Percentiles rank a stretch among this genome's conserved stretches.
These are phyloP conservation scores for Millerozyma acaciae DNA, from an alignment of 805 yeast genomes.

Conservation along the genomic window DNA sequence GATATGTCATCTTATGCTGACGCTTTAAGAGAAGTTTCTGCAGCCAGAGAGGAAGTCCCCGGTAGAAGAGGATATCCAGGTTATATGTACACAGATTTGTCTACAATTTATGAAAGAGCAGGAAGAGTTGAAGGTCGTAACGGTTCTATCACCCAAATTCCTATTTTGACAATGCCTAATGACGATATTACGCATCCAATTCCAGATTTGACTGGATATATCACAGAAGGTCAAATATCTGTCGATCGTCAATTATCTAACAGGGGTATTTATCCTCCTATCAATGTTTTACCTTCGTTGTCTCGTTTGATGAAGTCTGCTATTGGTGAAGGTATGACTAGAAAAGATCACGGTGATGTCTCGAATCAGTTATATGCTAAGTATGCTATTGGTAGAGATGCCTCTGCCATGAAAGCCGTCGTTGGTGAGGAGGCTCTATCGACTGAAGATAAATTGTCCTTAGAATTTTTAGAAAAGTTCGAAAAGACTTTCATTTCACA, in stretches of 20 bases:
- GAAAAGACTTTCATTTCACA: conserved; percentile 94
- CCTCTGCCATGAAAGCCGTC: conserved; percentile 99
- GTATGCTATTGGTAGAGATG: conserved; percentile 99
- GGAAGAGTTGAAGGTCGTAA: conserved; percentile 99
- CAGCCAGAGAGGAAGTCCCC: conserved; percentile 99
- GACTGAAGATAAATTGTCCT: conserved; percentile 93
- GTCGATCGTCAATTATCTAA: conserved; percentile 94
- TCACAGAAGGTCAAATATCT: conserved; percentile 98
- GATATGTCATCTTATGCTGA: conserved; percentile 99
- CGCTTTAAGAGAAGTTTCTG: conserved; percentile 98
- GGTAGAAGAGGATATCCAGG: conserved; percentile 99
- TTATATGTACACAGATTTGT: conserved; percentile 99
- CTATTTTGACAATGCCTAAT: conserved; percentile 98
- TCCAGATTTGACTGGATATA: conserved; percentile 99
- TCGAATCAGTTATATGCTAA: conserved; percentile 98
- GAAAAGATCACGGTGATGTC: conserved; percentile 99
- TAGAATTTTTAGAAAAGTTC: conserved; percentile 96
- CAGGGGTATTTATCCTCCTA: conserved; percentile 98
- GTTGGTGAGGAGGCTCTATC: conserved; percentile 99
- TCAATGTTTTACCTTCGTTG: conserved; percentile 94
- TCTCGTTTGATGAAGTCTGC: conserved; percentile 99
- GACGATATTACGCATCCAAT: conserved; percentile 99
- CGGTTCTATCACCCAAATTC: conserved; percentile 98
- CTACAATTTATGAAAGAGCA: conserved; percentile 98
- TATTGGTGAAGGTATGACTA: conserved; percentile 99